Base-by-base conservation (phyloP, 2,329 filamentous ascomycete species). In the Microcyclospora pomicola region DNA sequence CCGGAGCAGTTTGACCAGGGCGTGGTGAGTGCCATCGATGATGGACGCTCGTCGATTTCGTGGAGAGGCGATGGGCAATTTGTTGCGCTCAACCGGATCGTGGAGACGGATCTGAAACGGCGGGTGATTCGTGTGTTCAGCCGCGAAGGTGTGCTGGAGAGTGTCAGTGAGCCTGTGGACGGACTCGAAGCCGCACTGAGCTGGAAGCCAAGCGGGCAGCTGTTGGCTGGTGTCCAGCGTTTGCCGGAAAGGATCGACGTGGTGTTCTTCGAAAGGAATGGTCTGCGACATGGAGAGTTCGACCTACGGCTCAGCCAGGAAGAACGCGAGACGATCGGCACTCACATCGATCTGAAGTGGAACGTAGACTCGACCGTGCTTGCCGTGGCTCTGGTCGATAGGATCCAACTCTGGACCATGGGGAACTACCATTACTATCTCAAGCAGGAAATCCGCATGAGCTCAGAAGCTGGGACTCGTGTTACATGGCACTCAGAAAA, bases 391-490 rank as follows among this genome's bases (percentile, higher is more conserved):
- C 75, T 87, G 49, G 66, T 67, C 27, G 74, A 86, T 46, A 72
- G 75, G 39, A 65, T 91, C n/a, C 91, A 98, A 55, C 66, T 98
- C 1, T 98, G 91, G 91, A 94, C 86, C 1, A 94, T 81, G 71
- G 82, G 85, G 14, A 98, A 98, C 58, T 98, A 98, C 50, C 84
- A 96, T 56, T 98, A 91, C 74, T 96, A 96, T 58, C 68, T 98
- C 12, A 98, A 98, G 63, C 86, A 94, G 57, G 86, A 95, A 55
- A 68, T 95, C 15, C 24, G 13, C 6, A 61, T 51, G 49, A 10
- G 50, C 14, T n/a, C 30, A 5, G 16, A 29, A 9, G 31, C 6
- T 35, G 37, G 2, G 12, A 15, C 14, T 5, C 36, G 36, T 38
- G 13, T 16, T 40, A 32, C 53, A 19, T 98, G 91, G 91, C 85